Base-by-base conservation (phyloP, 768 basidiomycete genomes). In the Boletus rubescentipes region DNA sequence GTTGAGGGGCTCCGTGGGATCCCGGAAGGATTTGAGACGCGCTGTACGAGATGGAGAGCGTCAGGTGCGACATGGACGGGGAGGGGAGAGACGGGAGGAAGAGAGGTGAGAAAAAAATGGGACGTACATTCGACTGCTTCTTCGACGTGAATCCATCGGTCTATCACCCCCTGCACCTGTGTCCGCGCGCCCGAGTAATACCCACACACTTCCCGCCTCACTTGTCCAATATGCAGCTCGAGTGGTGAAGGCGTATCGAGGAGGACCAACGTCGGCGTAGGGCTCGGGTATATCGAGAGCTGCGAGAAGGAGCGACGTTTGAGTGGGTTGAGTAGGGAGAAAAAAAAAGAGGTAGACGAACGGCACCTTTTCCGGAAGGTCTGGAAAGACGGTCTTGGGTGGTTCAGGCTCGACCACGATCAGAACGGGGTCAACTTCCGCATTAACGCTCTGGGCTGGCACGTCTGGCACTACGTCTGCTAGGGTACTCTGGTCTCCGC, bases 141-240 rank as follows among this genome's bases (percentile, higher is more conserved):
- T 68, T 98, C 96, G 31, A 93, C 77, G 12, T 80, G 82, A 62
- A 98, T 90, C 93, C 93, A 96, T 57, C 78, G 79, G 31, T 85
- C 81, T 16, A 96, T 82, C 40, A 84, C 82, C 1, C 77, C 79
- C 59, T 93, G 89, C 21, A 93, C 84, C 44, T 82, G 78, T 2
- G 77, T 74, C 51, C 84, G 81, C n/a, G 82, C 81, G 29, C 84
- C 78, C 5, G 68, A 59, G 62, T 87, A 82, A 14, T 80, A 77
- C 0, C 75, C 71, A n/a, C 80, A 82, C 3, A 81, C 77, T 29
- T 81, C 74, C 55, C 81, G 77, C 53, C 96, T 79, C 5, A 78
- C 84, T 18, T 77, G 75, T 15, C 89, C 86, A 53, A 98, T 93
- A 54, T 86, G 83, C 32, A 77, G 73, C 69, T 94, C 88, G 30